Base-by-base conservation (phyloP, 2,329 filamentous ascomycete genomes). In the Elsinoe perseae region DNA sequence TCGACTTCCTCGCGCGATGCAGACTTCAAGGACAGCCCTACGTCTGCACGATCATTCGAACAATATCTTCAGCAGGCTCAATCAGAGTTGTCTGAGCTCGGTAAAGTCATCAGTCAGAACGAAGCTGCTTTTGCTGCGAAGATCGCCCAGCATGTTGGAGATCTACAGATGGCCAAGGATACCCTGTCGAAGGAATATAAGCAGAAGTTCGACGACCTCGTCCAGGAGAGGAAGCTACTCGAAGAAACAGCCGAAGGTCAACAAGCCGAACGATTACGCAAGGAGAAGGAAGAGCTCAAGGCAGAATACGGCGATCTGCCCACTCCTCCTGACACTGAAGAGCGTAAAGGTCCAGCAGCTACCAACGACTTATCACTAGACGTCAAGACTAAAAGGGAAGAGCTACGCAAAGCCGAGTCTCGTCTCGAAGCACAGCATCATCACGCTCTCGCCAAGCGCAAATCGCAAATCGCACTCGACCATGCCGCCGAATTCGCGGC, bases 121-220 rank as follows among this genome's bases (percentile, higher is more conserved):
- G 69, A 71, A 54, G 60, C 62, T 4, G 61, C 69, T 1, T 70
- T 70, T 40, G 64, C 65, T 10, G 61, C 63, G 38, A 70, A 69
- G 61, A 69, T 70, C 12, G 61, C 65, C 30, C 66, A 70, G 62
- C 68, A 70, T 54, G 65, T 69, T n/a, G 65, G 65, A 9, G 67
- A 66, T 43, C 50, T 70, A 30, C 68, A 70, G 28, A 59, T 59
- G 7, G 68, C 68, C 10, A 69, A 69, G 54, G 67, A 71, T 9
- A 59, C 65, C 23, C 61, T 71, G 2, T 62, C 66, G 6, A 57
- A 60, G 12, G 68, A 68, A 30, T 71, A 70, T 60, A 64, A 65
- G 53, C 57, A 64, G 16, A 68, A 64, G 50, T 68, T 68, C 48
- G 66, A 69, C 10, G 52, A 62, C 3, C 60, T 71, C 18, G 54